phyloP scores from a whole-genome alignment of 805 yeast species.

The Blastobotrys americana region DNA sequence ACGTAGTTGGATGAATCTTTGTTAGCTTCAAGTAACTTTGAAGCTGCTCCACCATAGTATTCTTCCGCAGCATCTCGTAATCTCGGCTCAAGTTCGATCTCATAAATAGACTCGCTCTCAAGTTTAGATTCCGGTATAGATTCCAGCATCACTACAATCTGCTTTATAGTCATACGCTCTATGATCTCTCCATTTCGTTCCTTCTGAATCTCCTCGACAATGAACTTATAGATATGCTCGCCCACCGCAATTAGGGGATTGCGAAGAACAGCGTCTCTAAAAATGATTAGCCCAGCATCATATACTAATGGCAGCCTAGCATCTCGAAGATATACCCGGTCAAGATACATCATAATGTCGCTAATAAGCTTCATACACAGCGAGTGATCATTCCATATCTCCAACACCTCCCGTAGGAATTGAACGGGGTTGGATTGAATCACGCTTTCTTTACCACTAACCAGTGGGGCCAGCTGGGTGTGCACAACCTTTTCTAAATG shows the following conservation, averaged over 20 bases:
- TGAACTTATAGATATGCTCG: constrained; percentile 38
- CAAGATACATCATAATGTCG: constrained; percentile 80
- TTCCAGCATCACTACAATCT: constrained; percentile 65
- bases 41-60: constrained; percentile 46
- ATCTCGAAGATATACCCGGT: constrained; percentile 75
- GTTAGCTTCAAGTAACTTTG: constrained; percentile 35
- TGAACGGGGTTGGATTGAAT: constrained; percentile 12
- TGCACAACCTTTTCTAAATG: constrained; percentile 35
- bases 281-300: constrained; percentile 66
- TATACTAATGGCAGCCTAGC: constrained; percentile 52
- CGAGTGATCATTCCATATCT: constrained; percentile 65
- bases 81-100: constrained; percentile 57
- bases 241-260: constrained; percentile 47
- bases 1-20: constrained; percentile 51
- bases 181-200: constrained; percentile 52
- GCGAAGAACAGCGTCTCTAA: constrained; percentile 54
- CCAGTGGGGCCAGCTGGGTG: constrained; percentile 19
- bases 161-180: constrained; percentile 52
- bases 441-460: constrained; percentile 7
- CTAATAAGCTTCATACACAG: constrained; percentile 69
- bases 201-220: constrained; percentile 49
- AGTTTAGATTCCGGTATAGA: constrained; percentile 33
- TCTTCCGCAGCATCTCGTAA: constrained; percentile 47
- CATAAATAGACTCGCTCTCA: constrained; percentile 50
- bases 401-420: constrained; percentile 31